These are phyloP conservation scores for Kalanchoe fedtschenkoi DNA, from an alignment of 164 flowering plant species.

Conservation along the genomic window DNA sequence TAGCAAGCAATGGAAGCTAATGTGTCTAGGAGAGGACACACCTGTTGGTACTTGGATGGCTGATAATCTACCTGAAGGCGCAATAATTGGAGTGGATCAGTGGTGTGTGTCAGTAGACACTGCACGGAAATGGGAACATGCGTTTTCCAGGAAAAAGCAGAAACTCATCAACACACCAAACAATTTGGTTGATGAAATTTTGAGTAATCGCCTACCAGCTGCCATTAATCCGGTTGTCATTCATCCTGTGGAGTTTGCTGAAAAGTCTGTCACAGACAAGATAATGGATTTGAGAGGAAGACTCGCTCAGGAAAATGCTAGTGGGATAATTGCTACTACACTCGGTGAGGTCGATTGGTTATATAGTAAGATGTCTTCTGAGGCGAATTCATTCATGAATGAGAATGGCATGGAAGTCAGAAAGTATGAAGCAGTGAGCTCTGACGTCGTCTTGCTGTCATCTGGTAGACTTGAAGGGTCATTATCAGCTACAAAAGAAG, in stretches of 20 bases:
- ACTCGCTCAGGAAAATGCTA: constrained; percentile 50
- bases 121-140: constrained; percentile 75
- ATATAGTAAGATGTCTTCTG: constrained; percentile 69
- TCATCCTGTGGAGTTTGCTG: constrained; percentile 74
- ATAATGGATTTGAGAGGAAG: constrained; percentile 62
- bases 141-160: constrained; percentile 53
- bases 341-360: constrained; percentile 99
- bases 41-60: constrained; percentile 79
- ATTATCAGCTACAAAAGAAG: constrained; percentile 14
- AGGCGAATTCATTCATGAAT: constrained; percentile 51
- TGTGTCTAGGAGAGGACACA: constrained; percentile 89
- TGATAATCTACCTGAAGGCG: constrained; percentile 60
- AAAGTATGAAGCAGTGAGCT: constrained; percentile 60
- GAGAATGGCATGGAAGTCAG: constrained; percentile 60
- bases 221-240: constrained; percentile 51
- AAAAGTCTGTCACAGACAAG: constrained; percentile 63
- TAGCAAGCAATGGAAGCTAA: constrained; percentile 75
- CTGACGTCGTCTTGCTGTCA: constrained; percentile 66
- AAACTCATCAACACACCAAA: constrained; percentile 53
- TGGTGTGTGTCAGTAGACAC: constrained; percentile 91
- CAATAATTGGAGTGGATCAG: constrained; percentile 70
- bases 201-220: constrained; percentile 60
- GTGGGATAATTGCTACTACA: constrained; percentile 51
- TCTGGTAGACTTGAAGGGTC: constrained; percentile 36
- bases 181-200: constrained; percentile 84